These are phyloP conservation scores for Discostella stelligera DNA, from an alignment of 352 stramenopile genomes.

Conservation along the genomic window DNA sequence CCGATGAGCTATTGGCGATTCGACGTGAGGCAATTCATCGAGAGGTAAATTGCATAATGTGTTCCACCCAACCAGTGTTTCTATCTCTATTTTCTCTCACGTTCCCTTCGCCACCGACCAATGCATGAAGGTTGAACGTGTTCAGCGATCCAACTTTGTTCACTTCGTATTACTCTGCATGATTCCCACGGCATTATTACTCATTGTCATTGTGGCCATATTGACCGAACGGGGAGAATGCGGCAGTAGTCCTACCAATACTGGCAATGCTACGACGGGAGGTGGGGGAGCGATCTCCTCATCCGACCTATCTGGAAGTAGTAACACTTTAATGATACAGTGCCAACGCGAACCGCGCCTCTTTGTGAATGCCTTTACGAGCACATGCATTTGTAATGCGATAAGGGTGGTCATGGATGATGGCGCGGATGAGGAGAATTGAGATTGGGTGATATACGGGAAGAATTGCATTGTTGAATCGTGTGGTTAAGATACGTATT, in stretches of 20 bases:
- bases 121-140: slow-evolving; percentile 34
- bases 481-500: no score
- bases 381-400: slow-evolving; percentile 76
- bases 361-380: slow-evolving; percentile 83
- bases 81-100: not conserved
- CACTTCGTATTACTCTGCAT: slow-evolving; percentile 78
- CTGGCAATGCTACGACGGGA: no score
- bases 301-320: no score
- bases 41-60: slow-evolving; percentile 21
- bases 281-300: not conserved
- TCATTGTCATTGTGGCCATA: slow-evolving; percentile 75
- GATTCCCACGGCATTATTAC: slow-evolving; percentile 69
- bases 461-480: no score
- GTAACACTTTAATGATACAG: slow-evolving; percentile 33
- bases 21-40: slow-evolving; percentile 31
- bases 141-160: slow-evolving; percentile 74
- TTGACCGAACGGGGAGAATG: slow-evolving; percentile 66
- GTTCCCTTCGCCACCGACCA: no score
- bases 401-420: slow-evolving; percentile 9
- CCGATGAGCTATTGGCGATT: slow-evolving; percentile 12
- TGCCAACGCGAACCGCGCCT: slow-evolving; percentile 65
- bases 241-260: not conserved
- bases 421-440: not conserved
- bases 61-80: not conserved
- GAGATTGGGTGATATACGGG: not conserved